Evolutionary conservation across 306 rosid genomes (phyloP).

Genomic region (Quillaja saponaria): DNA sequence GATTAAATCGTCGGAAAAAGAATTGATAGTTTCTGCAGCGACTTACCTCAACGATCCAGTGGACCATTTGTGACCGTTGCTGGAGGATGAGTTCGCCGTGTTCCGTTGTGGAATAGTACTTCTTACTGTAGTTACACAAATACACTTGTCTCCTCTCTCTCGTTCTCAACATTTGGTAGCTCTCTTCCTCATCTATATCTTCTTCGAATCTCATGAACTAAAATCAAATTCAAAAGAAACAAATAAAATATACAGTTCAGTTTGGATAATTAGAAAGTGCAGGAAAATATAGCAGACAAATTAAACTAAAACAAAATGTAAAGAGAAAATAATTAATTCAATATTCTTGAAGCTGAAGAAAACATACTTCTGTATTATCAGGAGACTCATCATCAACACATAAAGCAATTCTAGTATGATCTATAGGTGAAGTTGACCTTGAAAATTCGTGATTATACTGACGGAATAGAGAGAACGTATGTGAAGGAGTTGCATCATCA

Average conservation of each 20-base stretch:
- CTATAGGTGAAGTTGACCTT: slow-evolving; percentile 31
- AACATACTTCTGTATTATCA: slow-evolving; percentile 45
- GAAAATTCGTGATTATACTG: slow-evolving; percentile 59
- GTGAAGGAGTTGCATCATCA: slow-evolving; percentile 69
- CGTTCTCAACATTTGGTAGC: slow-evolving; percentile 63
- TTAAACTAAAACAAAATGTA: neutral
- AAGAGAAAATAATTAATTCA: neutral
- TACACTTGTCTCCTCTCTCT: slow-evolving; percentile 61
- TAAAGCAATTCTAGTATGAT: slow-evolving; percentile 21
- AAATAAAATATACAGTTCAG: neutral
- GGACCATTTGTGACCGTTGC: slow-evolving; percentile 66
- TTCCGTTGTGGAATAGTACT: slow-evolving; percentile 51
- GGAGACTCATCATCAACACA: slow-evolving; percentile 39
- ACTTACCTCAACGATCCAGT: slow-evolving; percentile 81
- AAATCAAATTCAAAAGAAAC: slow-evolving; percentile 14
- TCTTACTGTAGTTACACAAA: slow-evolving; percentile 49
- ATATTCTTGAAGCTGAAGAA: slow-evolving; percentile 19
- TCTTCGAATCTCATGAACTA: slow-evolving; percentile 60
- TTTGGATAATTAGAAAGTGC: neutral
- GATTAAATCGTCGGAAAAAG: neutral
- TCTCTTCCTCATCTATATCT: slow-evolving; percentile 67
- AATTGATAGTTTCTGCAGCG: neutral
- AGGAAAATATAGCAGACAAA: neutral
- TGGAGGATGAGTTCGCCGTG: slow-evolving; percentile 59
- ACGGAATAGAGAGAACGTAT: slow-evolving; percentile 50